These are phyloP conservation scores for Botrytis tulipae DNA, from an alignment of 2,329 filamentous ascomycete species.

Conservation along the genomic window DNA sequence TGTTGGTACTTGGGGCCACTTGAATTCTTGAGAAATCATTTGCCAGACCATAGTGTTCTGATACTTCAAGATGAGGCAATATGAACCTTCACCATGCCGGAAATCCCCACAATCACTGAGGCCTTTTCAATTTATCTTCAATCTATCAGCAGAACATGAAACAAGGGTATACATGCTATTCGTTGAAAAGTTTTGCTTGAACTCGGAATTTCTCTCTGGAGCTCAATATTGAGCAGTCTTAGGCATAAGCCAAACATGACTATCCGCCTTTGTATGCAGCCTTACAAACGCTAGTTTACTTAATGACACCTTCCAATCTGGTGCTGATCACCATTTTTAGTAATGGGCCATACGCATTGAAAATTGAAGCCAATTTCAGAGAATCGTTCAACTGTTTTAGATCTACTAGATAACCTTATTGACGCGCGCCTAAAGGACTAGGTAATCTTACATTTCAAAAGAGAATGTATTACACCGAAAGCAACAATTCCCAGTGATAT, in stretches of 20 bases:
- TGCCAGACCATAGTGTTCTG: neutral
- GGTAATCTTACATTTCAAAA: neutral
- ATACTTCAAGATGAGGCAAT: neutral
- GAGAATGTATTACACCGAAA: neutral
- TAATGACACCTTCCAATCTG: neutral
- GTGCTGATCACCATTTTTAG: neutral
- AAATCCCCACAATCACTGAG: neutral
- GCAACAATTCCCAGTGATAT: neutral
- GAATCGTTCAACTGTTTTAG: neutral
- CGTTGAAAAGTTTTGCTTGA: accelerated
- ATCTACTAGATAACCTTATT: neutral
- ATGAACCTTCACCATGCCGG: neutral
- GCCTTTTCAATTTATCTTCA: neutral
- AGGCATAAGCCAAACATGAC: neutral
- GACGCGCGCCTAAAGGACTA: neutral
- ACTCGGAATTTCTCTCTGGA: neutral
- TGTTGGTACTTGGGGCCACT: neutral
- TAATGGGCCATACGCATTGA: neutral
- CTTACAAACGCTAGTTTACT: neutral
- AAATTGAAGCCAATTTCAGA: neutral
- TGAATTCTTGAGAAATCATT: neutral
- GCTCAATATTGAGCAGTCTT: neutral
- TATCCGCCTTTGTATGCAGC: neutral
- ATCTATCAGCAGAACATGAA: neutral
- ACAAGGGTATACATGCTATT: neutral